These are phyloP conservation scores for Cutaneotrichosporon cyanovorans DNA, from an alignment of 1,284 basidiomycete species.

Conservation along the genomic window DNA sequence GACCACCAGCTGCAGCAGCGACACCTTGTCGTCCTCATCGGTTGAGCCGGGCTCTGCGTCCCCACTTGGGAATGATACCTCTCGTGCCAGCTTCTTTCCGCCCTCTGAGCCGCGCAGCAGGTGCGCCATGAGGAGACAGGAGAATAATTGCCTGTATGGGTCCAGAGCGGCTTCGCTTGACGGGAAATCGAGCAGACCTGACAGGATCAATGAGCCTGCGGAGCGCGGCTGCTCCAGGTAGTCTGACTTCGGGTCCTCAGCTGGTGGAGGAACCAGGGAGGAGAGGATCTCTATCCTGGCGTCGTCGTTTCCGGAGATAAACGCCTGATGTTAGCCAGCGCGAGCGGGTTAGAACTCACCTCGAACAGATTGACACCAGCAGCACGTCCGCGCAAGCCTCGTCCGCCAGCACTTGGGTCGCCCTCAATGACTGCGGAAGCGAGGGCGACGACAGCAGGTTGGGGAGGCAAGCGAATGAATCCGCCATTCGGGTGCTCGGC, in stretches of 20 bases:
- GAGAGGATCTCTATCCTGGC: slow-evolving; percentile 44
- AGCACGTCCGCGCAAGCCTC: slow-evolving; percentile 43
- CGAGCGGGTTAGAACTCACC: slow-evolving; percentile 25
- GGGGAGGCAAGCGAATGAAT: slow-evolving; percentile 41
- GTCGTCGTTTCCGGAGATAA: slow-evolving; percentile 44
- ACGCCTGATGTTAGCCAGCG: slow-evolving; percentile 25
- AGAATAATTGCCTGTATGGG: slow-evolving; percentile 51
- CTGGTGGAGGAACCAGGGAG: slow-evolving; percentile 29
- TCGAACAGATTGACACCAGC: slow-evolving; percentile 49
- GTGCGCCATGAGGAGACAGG: slow-evolving; percentile 50
- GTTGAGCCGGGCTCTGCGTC: slow-evolving; percentile 29
- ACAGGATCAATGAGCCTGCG: slow-evolving; percentile 50
- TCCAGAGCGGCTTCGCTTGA: slow-evolving; percentile 42
- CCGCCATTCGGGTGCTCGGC: slow-evolving; percentile 45
- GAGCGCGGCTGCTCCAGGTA: slow-evolving; percentile 32
- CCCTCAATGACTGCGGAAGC: slow-evolving; percentile 39
- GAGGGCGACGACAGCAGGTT: slow-evolving; percentile 46
- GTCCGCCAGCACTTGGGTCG: slow-evolving; percentile 33
- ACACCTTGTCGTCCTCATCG: slow-evolving; percentile 50
- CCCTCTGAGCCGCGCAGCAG: slow-evolving; percentile 52
- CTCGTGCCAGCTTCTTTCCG: slow-evolving; percentile 51
- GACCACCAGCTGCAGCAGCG: slow-evolving; percentile 51
- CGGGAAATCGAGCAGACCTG: slow-evolving; percentile 48
- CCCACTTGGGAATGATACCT: slow-evolving; percentile 43
- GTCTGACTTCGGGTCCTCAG: slow-evolving; percentile 24